A percentile compares a stretch with the other conserved stretches of the same genome.
These are phyloP conservation scores for Wallacemonas rigidus DNA, from an alignment of 208 protist species.

Conservation along the genomic window DNA sequence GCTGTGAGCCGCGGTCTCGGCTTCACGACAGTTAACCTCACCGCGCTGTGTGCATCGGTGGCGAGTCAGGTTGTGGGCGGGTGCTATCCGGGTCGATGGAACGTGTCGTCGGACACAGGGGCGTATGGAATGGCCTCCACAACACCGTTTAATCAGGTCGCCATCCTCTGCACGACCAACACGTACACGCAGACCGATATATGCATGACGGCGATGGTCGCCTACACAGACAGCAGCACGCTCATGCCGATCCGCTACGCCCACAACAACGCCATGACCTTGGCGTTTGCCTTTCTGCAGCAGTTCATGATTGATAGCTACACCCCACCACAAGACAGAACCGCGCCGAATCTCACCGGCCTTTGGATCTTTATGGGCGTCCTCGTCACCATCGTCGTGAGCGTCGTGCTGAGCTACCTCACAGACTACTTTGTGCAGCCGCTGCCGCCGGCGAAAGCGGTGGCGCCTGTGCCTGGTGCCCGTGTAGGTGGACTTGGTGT, in stretches of 20 bases:
- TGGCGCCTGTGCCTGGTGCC: conserved; percentile 27
- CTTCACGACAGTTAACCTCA: conserved; percentile 29
- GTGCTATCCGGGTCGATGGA: not conserved
- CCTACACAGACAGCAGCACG: conserved; percentile 19
- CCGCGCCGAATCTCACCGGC: conserved; percentile 16
- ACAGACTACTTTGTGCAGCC: conserved; percentile 70
- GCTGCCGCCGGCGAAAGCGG: conserved; percentile 38
- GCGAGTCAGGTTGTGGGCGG: not conserved
- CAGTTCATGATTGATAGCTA: conserved; percentile 5
- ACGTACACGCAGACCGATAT: not conserved
- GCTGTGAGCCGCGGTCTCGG: conserved; percentile 27
- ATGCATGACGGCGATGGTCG: conserved; percentile 23
- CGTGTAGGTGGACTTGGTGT: not conserved
- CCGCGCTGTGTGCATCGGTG: conserved; percentile 23
- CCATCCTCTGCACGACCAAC: conserved; percentile 36
- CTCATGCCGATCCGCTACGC: not conserved
- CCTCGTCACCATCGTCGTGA: conserved; percentile 35
- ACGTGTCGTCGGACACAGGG: conserved; percentile 4
- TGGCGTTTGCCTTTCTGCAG: not conserved
- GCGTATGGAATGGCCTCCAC: conserved; percentile 33
- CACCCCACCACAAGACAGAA: not conserved
- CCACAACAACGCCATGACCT: not conserved
- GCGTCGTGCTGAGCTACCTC: conserved; percentile 39
- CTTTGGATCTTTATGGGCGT: conserved; percentile 50
- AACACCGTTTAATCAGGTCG: conserved; percentile 33